Conservation (phyloP, 805 yeast genomes). For the Lachancea quebecensis region DNA sequence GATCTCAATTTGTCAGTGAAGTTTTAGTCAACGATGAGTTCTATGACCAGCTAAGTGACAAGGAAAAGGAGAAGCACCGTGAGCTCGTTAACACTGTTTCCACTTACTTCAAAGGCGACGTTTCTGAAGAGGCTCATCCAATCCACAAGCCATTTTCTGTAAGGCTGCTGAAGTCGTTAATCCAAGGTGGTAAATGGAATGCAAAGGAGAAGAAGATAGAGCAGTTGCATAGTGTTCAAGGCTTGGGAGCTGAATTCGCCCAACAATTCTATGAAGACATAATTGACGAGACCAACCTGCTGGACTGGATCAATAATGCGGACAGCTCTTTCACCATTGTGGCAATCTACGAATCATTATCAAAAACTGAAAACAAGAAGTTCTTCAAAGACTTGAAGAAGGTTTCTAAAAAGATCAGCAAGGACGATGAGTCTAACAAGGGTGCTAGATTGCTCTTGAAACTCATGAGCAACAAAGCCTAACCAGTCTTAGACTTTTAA, state of each 20-base stretch:
- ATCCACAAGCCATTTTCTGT: constrained; percentile 66
- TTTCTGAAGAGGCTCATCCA: constrained; percentile 59
- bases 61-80: constrained; percentile 34
- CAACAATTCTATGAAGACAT: constrained; percentile 44
- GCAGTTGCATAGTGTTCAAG: constrained; percentile 39
- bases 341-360: constrained; percentile 64
- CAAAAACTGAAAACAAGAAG: constrained; percentile 38
- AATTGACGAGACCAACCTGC: constrained; percentile 44
- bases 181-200: constrained; percentile 83
- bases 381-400: constrained; percentile 51
- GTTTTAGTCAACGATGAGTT: constrained; percentile 52
- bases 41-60: constrained; percentile 33
- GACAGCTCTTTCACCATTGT: constrained; percentile 77
- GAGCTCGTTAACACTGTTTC: constrained; percentile 50
- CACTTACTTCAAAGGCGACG: constrained; percentile 58
- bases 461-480: constrained; percentile 18
- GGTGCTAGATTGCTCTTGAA: constrained; percentile 52
- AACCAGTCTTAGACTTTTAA: constrained; percentile 1
- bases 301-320: constrained; percentile 61
- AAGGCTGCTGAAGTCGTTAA: constrained; percentile 65
- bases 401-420: constrained; percentile 39
- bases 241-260: constrained; percentile 56
- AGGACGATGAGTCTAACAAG: constrained; percentile 45
- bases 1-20: constrained; percentile 79
- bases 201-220: constrained; percentile 48